Percentiles rank a stretch among this genome's conserved stretches.
These are phyloP conservation scores for Selenicereus undatus DNA, from an alignment of 148 eudicot species.

Conservation along the genomic window DNA sequence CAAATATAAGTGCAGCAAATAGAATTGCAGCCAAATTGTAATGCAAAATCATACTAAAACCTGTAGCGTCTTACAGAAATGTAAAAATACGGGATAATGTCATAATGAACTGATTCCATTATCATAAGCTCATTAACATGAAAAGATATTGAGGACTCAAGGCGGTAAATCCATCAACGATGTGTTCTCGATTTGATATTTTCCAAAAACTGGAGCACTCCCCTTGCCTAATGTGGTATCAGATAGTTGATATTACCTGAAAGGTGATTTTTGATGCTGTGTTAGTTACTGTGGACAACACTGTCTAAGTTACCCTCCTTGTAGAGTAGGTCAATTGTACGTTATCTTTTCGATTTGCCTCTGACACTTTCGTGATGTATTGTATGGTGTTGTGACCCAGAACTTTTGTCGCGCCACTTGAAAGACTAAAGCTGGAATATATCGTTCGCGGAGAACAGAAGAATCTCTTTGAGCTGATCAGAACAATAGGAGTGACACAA, in stretches of 20 bases:
- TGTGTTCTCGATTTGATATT: too few relatives aligned
- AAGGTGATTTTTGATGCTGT: background rate
- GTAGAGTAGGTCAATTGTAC: background rate
- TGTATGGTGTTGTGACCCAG: conserved; percentile 35
- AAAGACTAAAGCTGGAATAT: conserved; percentile 91
- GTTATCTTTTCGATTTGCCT: conserved; percentile 9
- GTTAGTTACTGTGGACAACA: background rate
- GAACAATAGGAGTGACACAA: conserved; percentile 68
- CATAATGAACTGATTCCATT: background rate
- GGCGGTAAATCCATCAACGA: too few relatives aligned
- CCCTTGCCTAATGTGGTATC: too few relatives aligned
- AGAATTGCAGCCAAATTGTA: too few relatives aligned
- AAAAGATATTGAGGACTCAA: background rate
- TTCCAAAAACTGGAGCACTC: too few relatives aligned
- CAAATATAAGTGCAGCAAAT: background rate
- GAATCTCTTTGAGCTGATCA: conserved; percentile 65
- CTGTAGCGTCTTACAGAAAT: background rate
- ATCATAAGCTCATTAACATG: background rate
- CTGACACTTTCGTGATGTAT: conserved; percentile 11
- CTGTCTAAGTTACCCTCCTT: background rate
- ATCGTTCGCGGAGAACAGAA: conserved; percentile 91
- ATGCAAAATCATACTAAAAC: background rate
- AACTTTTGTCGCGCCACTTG: conserved; percentile 97
- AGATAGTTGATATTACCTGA: background rate
- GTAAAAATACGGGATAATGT: background rate